Percentiles rank a stretch among this genome's conserved stretches.
Evolutionary conservation across 768 basidiomycete species (phyloP).

Genomic region (Kwoniella sp.): DNA sequence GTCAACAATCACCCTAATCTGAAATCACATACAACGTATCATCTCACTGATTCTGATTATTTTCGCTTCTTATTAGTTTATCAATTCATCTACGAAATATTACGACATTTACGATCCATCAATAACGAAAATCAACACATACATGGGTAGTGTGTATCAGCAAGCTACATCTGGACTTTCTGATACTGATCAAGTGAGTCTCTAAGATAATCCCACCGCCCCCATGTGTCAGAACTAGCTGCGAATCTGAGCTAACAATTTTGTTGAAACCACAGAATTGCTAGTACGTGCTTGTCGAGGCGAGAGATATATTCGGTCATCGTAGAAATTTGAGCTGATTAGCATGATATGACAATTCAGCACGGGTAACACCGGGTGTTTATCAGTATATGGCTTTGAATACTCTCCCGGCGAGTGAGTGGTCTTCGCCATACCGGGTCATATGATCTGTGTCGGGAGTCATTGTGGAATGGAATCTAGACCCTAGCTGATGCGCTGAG

Average conservation of each 20-base stretch:
- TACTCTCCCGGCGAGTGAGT: conserved; percentile 70
- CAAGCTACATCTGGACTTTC: conserved; percentile 77
- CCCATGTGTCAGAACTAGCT: too few species aligned
- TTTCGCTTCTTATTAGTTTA: conserved; percentile 30
- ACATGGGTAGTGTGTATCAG: conserved; percentile 72
- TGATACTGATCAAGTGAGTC: conserved; percentile 63
- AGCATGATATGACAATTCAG: conserved; percentile 20
- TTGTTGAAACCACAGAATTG: conserved; percentile 57
- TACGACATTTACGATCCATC: conserved; percentile 64
- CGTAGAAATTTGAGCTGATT: too few species aligned
- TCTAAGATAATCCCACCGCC: too few species aligned
- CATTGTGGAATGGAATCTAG: too few species aligned
- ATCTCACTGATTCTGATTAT: not conserved
- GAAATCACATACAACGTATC: not conserved
- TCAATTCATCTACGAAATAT: conserved; percentile 60
- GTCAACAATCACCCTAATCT: too few species aligned
- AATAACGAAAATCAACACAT: conserved; percentile 40
- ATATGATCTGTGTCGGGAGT: too few species aligned
- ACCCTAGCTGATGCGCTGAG: not conserved
- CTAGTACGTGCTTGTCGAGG: conserved; percentile 61
- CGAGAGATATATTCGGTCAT: too few species aligned
- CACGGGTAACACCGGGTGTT: conserved; percentile 60
- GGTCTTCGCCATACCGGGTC: too few species aligned
- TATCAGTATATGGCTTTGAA: conserved; percentile 76
- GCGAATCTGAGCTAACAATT: conserved; percentile 7